A percentile compares a stretch with the other conserved stretches of the same genome.
These are phyloP conservation scores for Helianthus tuberosus DNA, from an alignment of 129 eudicot genomes.

Conservation along the genomic window DNA sequence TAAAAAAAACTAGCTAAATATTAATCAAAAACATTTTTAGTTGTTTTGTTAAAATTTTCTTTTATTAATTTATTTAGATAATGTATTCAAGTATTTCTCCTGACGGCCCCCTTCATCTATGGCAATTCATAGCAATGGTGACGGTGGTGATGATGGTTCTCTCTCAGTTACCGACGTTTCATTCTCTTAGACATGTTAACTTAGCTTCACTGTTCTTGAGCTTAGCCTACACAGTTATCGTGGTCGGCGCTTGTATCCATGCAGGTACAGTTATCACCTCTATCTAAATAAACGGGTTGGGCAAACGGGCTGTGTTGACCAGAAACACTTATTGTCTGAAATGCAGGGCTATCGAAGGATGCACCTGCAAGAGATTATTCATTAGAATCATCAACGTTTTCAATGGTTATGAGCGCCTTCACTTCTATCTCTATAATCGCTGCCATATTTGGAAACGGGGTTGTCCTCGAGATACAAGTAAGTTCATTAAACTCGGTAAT, in stretches of 20 bases:
- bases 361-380: conserved; percentile 88
- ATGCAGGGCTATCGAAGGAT: conserved; percentile 56
- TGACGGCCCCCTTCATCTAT: conserved; percentile 63
- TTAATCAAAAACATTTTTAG: background rate
- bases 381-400: conserved; percentile 48
- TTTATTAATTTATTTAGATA: conserved; percentile 43
- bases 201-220: conserved; percentile 73
- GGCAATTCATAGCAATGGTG: conserved; percentile 88
- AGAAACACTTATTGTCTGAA: background rate
- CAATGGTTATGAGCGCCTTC: conserved; percentile 69
- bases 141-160: conserved; percentile 79
- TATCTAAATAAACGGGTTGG: background rate
- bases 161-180: conserved; percentile 87
- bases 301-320: background rate
- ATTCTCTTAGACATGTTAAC: conserved; percentile 91
- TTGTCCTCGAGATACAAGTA: conserved; percentile 70
- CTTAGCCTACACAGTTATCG: conserved; percentile 73
- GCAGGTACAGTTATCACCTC: conserved; percentile 47
- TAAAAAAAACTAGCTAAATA: no score
- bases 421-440: conserved; percentile 92
- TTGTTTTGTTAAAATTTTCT: background rate
- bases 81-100: conserved; percentile 71
- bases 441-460: conserved; percentile 88
- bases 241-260: conserved; percentile 75
- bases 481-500: conserved; percentile 2